phyloP scores from a whole-genome alignment of 2,329 filamentous ascomycete genomes.

The Rutstroemia sp. region DNA sequence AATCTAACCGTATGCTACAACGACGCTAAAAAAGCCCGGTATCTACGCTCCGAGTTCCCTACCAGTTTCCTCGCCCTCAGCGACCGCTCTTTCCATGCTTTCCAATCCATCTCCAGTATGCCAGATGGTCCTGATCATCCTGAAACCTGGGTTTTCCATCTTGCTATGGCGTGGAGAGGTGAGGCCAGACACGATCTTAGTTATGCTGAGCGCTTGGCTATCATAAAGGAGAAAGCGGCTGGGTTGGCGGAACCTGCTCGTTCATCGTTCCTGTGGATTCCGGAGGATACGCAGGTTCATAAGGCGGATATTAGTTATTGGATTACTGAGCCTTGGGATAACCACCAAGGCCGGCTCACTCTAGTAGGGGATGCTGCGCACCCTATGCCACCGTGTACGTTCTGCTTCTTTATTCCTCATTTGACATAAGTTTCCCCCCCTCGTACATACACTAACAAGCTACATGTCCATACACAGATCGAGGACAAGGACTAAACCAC shows the following conservation, averaged over 20 bases:
- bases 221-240: not conserved
- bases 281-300: slow-evolving; percentile 25
- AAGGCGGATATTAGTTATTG: slow-evolving; percentile 35
- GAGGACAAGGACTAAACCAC: slow-evolving; percentile 2
- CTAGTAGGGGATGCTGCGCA: not conserved
- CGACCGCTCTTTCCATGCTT: not conserved
- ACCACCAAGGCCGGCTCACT: not conserved
- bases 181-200: not conserved
- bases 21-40: not conserved
- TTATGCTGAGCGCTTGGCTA: not conserved
- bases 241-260: not conserved
- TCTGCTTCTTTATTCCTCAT: not conserved
- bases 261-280: not conserved
- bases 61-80: not conserved
- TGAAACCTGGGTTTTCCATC: not conserved
- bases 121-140: not conserved
- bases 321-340: not conserved
- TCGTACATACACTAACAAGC: not conserved
- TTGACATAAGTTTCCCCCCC: not conserved
- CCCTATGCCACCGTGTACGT: not conserved
- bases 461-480: not conserved
- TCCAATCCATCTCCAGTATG: not conserved
- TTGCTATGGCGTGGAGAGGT: not conserved
- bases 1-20: not conserved
- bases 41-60: not conserved